A percentile compares a stretch with the other conserved stretches of the same genome.
Conservation (phyloP, 805 yeast species). For the Cyberlindnera misumaiensis region DNA sequence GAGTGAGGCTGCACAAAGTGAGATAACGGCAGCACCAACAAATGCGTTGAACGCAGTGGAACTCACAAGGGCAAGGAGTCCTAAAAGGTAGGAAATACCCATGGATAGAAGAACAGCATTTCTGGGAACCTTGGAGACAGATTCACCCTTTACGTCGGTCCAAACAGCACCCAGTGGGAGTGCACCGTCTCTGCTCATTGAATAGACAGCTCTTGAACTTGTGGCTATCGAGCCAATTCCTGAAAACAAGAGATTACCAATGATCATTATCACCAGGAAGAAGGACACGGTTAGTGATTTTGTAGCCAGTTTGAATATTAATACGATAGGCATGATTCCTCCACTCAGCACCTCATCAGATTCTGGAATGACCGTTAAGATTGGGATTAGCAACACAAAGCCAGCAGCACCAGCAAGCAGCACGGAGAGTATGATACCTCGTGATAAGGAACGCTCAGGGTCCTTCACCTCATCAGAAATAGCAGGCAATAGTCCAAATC, state of each 20-base stretch:
- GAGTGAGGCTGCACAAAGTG: conserved; percentile 68
- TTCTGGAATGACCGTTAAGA: conserved; percentile 67
- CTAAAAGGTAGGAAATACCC: conserved; percentile 51
- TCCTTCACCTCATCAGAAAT: conserved; percentile 75
- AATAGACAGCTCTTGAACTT: conserved; percentile 74
- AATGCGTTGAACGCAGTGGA: conserved; percentile 76
- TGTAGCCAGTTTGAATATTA: conserved; percentile 66
- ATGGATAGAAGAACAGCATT: conserved; percentile 63
- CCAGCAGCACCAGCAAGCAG: conserved; percentile 63
- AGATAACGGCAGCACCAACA: conserved; percentile 74
- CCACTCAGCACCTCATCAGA: conserved; percentile 48
- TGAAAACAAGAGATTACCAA: conserved; percentile 68
- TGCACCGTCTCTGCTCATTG: conserved; percentile 80
- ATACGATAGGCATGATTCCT: conserved; percentile 71
- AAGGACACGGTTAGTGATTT: conserved; percentile 63
- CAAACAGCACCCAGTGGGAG: conserved; percentile 59
- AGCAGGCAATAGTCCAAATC: conserved; percentile 76
- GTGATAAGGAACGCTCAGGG: conserved; percentile 71
- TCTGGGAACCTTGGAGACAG: conserved; percentile 56
- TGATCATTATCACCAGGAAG: conserved; percentile 55
- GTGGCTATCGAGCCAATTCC: conserved; percentile 77
- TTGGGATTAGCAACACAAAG: conserved; percentile 62
- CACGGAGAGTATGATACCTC: conserved; percentile 63
- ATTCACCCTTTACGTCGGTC: conserved; percentile 54
- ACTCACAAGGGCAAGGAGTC: conserved; percentile 61